These are phyloP conservation scores for Suillus discolor DNA, from an alignment of 768 basidiomycete genomes.

Conservation along the genomic window DNA sequence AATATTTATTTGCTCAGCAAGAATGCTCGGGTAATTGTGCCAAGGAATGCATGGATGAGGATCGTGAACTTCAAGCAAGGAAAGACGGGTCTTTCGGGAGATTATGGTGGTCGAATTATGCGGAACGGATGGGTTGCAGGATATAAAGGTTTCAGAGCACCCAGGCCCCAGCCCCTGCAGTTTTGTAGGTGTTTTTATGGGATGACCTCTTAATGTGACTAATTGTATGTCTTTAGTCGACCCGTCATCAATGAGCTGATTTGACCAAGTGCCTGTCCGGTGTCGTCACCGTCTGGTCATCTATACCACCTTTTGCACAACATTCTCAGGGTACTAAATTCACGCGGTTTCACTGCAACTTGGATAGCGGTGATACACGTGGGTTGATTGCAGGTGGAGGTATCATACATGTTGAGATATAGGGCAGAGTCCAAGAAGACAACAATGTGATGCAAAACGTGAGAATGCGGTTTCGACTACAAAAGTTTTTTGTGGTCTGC, in stretches of 20 bases:
- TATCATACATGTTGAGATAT: conserved; percentile 6
- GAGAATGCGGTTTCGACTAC: conserved; percentile 14
- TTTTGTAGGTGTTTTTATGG: not conserved
- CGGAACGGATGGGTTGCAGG: conserved; percentile 6
- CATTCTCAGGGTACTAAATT: not conserved
- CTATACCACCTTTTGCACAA: not conserved
- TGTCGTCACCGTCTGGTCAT: not conserved
- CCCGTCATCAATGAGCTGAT: conserved; percentile 2
- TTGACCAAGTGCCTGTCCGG: too few relatives aligned
- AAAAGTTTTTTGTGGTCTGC: conserved; percentile 52
- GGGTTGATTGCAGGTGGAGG: conserved; percentile 4
- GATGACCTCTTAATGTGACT: not conserved
- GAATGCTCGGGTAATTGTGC: conserved; percentile 36
- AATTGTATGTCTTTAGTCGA: not conserved
- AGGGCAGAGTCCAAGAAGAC: conserved; percentile 15
- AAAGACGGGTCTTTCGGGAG: not conserved
- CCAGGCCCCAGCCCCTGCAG: conserved; percentile 4
- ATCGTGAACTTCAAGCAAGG: conserved; percentile 48
- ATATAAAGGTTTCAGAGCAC: conserved; percentile 4
- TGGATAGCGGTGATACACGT: not conserved
- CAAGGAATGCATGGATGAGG: conserved; percentile 48
- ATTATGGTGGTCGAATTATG: not conserved
- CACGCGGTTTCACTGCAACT: not conserved
- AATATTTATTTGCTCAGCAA: conserved; percentile 52
- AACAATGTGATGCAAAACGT: conserved; percentile 12